Conservation (phyloP, 2,329 filamentous ascomycete genomes). For the Fusarium sp. region DNA sequence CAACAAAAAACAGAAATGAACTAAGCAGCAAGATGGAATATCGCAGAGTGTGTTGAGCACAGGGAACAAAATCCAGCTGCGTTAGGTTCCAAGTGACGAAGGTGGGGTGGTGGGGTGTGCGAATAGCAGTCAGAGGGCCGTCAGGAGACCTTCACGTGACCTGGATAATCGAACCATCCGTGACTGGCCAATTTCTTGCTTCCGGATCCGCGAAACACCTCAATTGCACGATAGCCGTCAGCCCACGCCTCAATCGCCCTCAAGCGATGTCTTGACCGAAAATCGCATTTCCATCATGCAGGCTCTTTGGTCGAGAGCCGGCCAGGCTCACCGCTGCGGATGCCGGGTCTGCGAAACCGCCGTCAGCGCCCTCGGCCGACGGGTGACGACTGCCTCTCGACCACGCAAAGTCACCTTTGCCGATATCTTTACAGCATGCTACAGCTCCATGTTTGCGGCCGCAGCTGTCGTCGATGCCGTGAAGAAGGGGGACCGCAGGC, state of each 20-base stretch:
- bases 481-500: constrained; percentile 67
- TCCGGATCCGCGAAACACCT: constrained; percentile 37
- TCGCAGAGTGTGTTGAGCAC: constrained; percentile 2
- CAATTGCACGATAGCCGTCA: constrained; percentile 35
- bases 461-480: constrained; percentile 72
- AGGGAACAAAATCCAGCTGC: constrained; percentile 22
- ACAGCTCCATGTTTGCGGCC: constrained; percentile 75
- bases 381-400: constrained; percentile 60
- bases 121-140: constrained; percentile 28
- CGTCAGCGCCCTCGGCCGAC: constrained; percentile 61
- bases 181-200: constrained; percentile 41
- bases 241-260: constrained; percentile 19
- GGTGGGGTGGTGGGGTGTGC: constrained; percentile 44
- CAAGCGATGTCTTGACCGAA: constrained; percentile 40
- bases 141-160: constrained; percentile 38
- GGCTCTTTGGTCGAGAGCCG: constrained; percentile 75
- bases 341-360: constrained; percentile 71
- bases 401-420: constrained; percentile 63
- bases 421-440: constrained; percentile 73
- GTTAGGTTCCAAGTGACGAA: constrained; percentile 25
- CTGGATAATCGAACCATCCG: constrained; percentile 42
- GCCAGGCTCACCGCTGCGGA: constrained; percentile 71
- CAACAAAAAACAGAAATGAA: not conserved
- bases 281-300: constrained; percentile 67
- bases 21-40: not conserved